Conservation (phyloP, 495 filamentous ascomycete genomes). For the Penicillium desertorum region DNA sequence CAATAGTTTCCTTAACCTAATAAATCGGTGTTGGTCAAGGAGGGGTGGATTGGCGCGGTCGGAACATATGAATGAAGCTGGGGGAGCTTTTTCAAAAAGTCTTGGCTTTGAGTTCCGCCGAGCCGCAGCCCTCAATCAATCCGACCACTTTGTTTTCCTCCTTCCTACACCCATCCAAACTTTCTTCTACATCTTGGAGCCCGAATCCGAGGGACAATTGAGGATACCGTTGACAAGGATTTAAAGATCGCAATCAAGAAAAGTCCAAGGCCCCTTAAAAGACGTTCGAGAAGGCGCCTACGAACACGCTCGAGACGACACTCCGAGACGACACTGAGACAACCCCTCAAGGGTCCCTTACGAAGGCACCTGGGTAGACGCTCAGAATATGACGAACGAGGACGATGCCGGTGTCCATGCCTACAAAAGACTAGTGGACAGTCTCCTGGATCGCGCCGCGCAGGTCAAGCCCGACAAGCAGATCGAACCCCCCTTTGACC, state of each 20-base stretch:
- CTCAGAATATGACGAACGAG: conserved; percentile 46
- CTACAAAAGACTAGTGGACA: conserved; percentile 55
- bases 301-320: not conserved
- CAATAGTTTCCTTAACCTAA: conserved; percentile 30
- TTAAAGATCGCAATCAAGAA: not conserved
- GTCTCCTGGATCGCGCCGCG: conserved; percentile 64
- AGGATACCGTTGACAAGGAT: not conserved
- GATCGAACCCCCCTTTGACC: conserved; percentile 75
- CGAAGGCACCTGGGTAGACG: not conserved
- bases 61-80: conserved; percentile 28
- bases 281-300: not conserved
- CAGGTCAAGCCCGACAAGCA: conserved; percentile 61
- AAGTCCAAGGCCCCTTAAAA: not conserved
- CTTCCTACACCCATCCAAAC: not conserved
- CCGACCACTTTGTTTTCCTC: conserved; percentile 2
- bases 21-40: conserved; percentile 32
- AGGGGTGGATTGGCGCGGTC: conserved; percentile 35
- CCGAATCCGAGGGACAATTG: too few species aligned
- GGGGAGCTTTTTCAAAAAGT: conserved; percentile 28
- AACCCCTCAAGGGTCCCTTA: not conserved
- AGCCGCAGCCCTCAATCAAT: conserved; percentile 24
- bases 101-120: conserved; percentile 34
- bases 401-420: conserved; percentile 56
- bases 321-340: not conserved
- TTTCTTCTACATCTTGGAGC: conserved; percentile 2